Conservation (phyloP, 2,329 filamentous ascomycete species). For the Colletotrichum tabaci region DNA sequence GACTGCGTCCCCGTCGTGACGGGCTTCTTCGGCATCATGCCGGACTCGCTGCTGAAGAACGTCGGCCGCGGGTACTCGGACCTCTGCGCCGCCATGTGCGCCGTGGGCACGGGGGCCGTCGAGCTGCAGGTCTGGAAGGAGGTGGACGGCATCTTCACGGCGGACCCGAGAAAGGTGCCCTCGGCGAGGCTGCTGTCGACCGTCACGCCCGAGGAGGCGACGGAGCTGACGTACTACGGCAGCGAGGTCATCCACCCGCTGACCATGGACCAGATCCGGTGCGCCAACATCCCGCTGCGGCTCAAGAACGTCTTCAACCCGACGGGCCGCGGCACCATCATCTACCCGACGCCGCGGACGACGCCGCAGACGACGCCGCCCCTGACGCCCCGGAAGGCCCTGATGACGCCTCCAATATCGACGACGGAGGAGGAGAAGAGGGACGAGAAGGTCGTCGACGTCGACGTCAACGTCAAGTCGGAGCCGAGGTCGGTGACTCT, state of each 20-base stretch:
- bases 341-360: conserved; percentile 79
- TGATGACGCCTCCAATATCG: conserved; percentile 46
- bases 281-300: conserved; percentile 85
- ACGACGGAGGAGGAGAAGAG: conserved; percentile 49
- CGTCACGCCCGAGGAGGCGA: conserved; percentile 94
- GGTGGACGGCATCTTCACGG: conserved; percentile 92
- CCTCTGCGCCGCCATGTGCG: conserved; percentile 91
- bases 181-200: conserved; percentile 87
- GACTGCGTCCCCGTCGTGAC: conserved; percentile 84
- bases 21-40: conserved; percentile 96
- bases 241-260: conserved; percentile 98
- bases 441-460: conserved; percentile 46
- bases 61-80: conserved; percentile 97
- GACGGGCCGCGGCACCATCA: conserved; percentile 81
- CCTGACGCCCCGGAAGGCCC: conserved; percentile 65
- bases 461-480: conserved; percentile 54
- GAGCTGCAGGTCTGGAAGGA: conserved; percentile 99
- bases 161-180: conserved; percentile 90
- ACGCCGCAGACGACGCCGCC: conserved; percentile 65
- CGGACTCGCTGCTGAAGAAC: conserved; percentile 87
- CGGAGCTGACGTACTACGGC: conserved; percentile 93
- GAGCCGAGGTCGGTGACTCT: conserved; percentile 52
- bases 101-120: conserved; percentile 85
- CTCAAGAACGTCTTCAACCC: conserved; percentile 95
- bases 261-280: conserved; percentile 96